phyloP scores from a whole-genome alignment of 148 eudicot genomes.

The Vaccinium myrtillus region DNA sequence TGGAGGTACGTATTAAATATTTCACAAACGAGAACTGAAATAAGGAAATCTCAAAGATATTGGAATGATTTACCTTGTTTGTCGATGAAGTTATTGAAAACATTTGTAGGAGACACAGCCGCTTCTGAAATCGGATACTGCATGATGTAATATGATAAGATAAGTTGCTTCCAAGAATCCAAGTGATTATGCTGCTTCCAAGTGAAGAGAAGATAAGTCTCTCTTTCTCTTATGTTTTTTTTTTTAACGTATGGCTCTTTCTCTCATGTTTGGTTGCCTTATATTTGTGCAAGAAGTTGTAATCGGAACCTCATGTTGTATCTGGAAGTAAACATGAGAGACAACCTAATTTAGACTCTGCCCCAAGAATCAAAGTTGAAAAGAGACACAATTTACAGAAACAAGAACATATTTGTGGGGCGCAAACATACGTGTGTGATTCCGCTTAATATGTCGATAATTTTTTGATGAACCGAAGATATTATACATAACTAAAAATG shows the following conservation, averaged over 20 bases:
- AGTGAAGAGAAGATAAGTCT: background rate
- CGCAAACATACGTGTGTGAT: no score
- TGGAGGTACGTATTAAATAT: background rate
- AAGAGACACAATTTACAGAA: no score
- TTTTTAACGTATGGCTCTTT: background rate
- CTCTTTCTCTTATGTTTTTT: background rate
- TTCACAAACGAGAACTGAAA: background rate
- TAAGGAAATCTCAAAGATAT: background rate
- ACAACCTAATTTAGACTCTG: no score
- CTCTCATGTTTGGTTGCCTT: background rate
- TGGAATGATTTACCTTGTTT: background rate
- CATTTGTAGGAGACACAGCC: no score
- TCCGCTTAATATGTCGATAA: no score
- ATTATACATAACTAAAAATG: no score
- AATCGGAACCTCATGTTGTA: background rate
- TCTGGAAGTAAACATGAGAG: background rate
- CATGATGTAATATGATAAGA: background rate
- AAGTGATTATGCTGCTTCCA: no score
- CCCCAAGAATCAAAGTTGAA: no score
- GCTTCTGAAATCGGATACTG: background rate
- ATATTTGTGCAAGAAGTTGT: background rate
- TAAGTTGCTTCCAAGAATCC: no score
- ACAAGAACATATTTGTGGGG: no score
- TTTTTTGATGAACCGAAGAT: no score
- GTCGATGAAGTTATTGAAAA: background rate